Base-by-base conservation (phyloP, 768 basidiomycete genomes). In the Tulasnella sp. region DNA sequence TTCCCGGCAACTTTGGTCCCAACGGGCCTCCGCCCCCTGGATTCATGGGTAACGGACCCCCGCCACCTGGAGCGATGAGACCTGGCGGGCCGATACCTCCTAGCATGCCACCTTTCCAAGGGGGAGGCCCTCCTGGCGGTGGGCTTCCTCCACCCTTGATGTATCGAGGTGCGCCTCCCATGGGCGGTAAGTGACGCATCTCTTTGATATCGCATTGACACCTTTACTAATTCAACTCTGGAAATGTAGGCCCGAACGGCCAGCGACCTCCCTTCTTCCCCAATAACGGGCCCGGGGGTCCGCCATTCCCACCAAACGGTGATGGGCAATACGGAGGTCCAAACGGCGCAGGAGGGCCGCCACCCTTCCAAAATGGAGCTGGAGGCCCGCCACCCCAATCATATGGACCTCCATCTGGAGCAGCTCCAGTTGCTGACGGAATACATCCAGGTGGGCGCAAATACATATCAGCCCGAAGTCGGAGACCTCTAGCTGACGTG, bases 51-150 rank as follows among this genome's bases (percentile, higher is more conserved):
- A 55, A 50, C 25, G 44, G 38, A 10, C 46, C 52, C 2, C 61
- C 61, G 21, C 61, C 61, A 27, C 53, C 60, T 34, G 57, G 57
- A 1, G 57, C 57, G 2, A 49, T 59, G 57, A 48, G 48, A n/a
- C 48, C 48, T 19, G 30, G 22, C 76, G 78, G 76, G 72, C 43
- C 52, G 43, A 29, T 80, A 48, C 77, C 76, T 71, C 76, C 74
- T 64, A 81, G 82, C 62, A 80, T 71, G 22, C 83, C 87, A 46
- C 85, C 87, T 27, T 88, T 87, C 73, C 87, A 85, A 63, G 84
- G 83, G 21, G 75, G 73, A 65, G 79, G 78, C 27, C 70, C 74
- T 68, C 54, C 49, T 11, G 49, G 42, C 49, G 74, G n/a, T n/a
- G n/a, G 77, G 53, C 61, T 62, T 9, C 63, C 63, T 3, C 78